Conservation (phyloP, 768 basidiomycete genomes). For the Phlegmacium glaucopus region DNA sequence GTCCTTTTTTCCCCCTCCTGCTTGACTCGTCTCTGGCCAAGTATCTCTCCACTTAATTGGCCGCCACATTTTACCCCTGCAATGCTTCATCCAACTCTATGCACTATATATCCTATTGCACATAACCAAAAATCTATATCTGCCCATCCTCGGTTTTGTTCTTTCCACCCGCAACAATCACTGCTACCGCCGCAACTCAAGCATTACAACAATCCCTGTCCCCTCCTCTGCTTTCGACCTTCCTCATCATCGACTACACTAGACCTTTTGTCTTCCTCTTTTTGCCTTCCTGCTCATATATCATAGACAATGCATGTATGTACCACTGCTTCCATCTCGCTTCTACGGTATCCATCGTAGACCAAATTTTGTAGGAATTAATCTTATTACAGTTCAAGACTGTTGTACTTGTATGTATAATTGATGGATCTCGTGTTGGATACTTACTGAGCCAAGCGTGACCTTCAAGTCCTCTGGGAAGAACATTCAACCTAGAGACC, state of each 20-base stretch:
- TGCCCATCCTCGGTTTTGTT: no score
- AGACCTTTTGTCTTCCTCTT: no score
- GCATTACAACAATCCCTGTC: neutral
- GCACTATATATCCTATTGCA: no score
- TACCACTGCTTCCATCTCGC: neutral
- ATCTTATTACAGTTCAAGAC: no score
- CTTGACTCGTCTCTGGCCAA: neutral
- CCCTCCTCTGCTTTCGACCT: neutral
- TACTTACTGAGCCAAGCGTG: neutral
- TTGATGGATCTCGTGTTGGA: neutral
- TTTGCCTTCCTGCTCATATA: neutral
- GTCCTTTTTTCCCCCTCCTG: neutral
- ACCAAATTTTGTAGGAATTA: no score
- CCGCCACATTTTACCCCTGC: no score
- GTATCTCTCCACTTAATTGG: no score
- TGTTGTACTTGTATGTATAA: neutral
- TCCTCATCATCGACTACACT: neutral
- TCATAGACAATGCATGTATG: neutral
- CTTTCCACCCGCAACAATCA: no score
- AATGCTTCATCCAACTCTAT: no score
- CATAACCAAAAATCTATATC: no score
- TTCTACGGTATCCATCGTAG: neutral
- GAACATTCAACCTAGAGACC: no score
- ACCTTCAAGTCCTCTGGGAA: neutral
- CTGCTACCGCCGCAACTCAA: no score